Conservation (phyloP, 306 rosid genomes). For the Vigna unguiculata region DNA sequence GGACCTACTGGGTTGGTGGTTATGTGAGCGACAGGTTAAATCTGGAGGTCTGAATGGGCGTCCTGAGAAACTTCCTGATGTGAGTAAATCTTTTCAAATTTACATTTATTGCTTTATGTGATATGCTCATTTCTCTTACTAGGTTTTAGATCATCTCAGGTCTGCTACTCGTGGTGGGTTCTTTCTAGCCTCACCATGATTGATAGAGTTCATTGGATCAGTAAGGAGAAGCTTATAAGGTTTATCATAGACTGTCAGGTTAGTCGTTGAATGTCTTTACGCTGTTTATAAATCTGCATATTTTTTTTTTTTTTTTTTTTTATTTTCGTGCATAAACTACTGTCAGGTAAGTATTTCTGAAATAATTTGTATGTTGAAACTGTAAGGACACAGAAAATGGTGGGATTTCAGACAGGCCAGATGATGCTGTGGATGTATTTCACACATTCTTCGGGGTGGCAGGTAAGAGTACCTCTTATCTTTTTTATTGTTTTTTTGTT, state of each 20-base stretch:
- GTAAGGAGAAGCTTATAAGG: constrained; percentile 82
- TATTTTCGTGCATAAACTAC: constrained; percentile 25
- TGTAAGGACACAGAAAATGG: constrained; percentile 84
- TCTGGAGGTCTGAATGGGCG: constrained; percentile 94
- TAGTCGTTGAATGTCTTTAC: constrained; percentile 1
- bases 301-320: constrained; percentile 20
- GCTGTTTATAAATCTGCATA: constrained; percentile 37
- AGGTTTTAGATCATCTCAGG: constrained; percentile 56
- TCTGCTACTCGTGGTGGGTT: constrained; percentile 96
- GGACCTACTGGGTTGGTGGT: constrained; percentile 96
- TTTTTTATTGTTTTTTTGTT: not conserved
- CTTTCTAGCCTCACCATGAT: constrained; percentile 95
- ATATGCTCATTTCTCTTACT: constrained; percentile 34
- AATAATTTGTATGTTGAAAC: constrained; percentile 38
- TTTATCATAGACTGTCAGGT: constrained; percentile 92
- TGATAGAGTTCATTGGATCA: constrained; percentile 94
- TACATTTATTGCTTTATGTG: constrained; percentile 1
- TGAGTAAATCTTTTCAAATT: constrained; percentile 46
- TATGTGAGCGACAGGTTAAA: constrained; percentile 92
- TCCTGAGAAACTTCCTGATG: constrained; percentile 93
- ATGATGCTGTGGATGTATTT: constrained; percentile 90
- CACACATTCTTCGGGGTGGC: constrained; percentile 94
- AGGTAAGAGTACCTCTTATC: constrained; percentile 51
- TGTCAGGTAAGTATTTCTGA: constrained; percentile 38
- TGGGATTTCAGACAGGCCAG: constrained; percentile 95